phyloP scores from a whole-genome alignment of 345 rosid species.

The Punica granatum region DNA sequence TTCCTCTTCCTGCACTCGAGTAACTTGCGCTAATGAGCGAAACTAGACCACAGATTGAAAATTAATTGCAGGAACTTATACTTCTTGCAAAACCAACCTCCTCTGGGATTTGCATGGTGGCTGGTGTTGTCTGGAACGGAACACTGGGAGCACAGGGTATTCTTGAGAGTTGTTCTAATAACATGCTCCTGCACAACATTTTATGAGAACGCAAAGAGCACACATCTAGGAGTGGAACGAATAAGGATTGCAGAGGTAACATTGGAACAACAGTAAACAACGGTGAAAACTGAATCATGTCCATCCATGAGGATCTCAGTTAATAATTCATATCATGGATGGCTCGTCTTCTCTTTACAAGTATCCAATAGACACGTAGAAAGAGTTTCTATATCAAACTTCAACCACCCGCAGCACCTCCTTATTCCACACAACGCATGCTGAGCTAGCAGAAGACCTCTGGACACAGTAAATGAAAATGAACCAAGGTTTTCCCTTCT shows the following conservation, averaged over 20 bases:
- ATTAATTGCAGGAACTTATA: background rate
- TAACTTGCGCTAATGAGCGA: slow-evolving; percentile 7
- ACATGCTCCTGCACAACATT: slow-evolving; percentile 28
- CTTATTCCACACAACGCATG: background rate
- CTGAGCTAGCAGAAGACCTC: background rate
- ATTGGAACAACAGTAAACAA: background rate
- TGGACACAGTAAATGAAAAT: background rate
- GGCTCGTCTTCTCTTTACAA: background rate
- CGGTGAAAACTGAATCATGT: background rate
- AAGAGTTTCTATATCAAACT: background rate
- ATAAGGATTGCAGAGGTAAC: background rate
- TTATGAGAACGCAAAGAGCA: background rate
- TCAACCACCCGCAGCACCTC: background rate
- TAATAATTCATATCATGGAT: background rate
- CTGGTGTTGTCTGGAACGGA: slow-evolving; percentile 51
- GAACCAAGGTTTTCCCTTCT: background rate
- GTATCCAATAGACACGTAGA: background rate
- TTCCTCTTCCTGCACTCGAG: slow-evolving; percentile 46
- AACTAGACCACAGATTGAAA: background rate
- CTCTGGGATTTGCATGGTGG: slow-evolving; percentile 44
- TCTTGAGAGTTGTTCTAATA: slow-evolving; percentile 49
- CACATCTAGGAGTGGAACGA: background rate
- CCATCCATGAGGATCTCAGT: too few relatives aligned
- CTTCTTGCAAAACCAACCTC: slow-evolving; percentile 34
- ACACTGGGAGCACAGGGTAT: slow-evolving; percentile 58